A percentile compares a stretch with the other conserved stretches of the same genome.
Evolutionary conservation across 257 asterid genomes (phyloP).

Genomic region (Agastache rugosa): DNA sequence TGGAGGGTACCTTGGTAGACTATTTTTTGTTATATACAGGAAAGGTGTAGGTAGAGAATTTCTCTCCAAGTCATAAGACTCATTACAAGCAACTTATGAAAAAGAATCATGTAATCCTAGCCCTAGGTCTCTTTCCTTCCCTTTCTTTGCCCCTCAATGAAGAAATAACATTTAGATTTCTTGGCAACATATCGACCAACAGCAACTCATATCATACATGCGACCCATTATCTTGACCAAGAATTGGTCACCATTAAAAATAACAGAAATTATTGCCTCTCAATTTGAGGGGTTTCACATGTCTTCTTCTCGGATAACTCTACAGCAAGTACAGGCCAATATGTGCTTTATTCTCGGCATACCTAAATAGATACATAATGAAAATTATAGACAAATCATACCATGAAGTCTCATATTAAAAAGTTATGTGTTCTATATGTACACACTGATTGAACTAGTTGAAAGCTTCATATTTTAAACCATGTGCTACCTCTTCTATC

Average conservation of each 20-base stretch:
- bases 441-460: not conserved
- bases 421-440: too few species aligned
- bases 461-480: slow-evolving; percentile 16
- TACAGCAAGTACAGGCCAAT: slow-evolving; percentile 71
- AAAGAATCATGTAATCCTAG: too few species aligned
- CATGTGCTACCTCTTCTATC: slow-evolving; percentile 68
- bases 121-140: too few species aligned
- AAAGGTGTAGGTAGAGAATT: too few species aligned
- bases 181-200: not conserved
- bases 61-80: too few species aligned
- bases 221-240: slow-evolving; percentile 7
- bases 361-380: slow-evolving; percentile 52
- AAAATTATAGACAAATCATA: slow-evolving; percentile 12
- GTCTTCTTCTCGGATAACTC: slow-evolving; percentile 56
- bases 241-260: not conserved
- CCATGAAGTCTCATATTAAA: not conserved
- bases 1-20: too few species aligned
- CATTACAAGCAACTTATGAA: too few species aligned
- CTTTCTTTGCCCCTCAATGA: not conserved
- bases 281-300: slow-evolving; percentile 44
- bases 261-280: slow-evolving; percentile 50
- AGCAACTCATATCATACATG: not conserved
- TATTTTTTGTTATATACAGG: too few species aligned
- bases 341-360: slow-evolving; percentile 58
- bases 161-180: not conserved